Conservation (phyloP, 169 alveolate genomes). For the Plasmodium adleri region DNA sequence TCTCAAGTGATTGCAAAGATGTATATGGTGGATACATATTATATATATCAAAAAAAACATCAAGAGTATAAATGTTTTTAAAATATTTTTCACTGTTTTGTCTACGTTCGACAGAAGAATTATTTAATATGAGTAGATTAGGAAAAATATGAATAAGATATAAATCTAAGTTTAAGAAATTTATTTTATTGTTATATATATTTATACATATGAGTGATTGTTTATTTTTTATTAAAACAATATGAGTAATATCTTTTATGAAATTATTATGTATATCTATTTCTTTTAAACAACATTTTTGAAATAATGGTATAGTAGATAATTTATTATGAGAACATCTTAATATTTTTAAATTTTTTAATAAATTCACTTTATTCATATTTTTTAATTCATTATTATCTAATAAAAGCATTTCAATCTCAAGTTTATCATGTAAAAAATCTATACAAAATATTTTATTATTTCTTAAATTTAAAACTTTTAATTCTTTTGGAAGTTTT, state of each 20-base stretch:
- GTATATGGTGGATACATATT: conserved; percentile 68
- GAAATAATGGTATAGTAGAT: conserved; percentile 26
- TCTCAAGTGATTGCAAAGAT: conserved; percentile 32
- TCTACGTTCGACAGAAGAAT: conserved; percentile 20
- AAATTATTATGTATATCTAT: conserved; percentile 49
- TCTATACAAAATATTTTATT: conserved; percentile 20
- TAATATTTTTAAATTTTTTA: conserved; percentile 32
- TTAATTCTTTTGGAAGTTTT: conserved; percentile 30
- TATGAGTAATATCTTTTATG: conserved; percentile 40
- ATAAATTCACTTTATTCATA: conserved; percentile 13
- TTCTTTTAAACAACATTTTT: conserved; percentile 27
- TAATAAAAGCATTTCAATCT: conserved; percentile 25
- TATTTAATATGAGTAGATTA: conserved; percentile 44
- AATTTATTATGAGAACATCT: conserved; percentile 57
- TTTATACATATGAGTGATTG: conserved; percentile 17
- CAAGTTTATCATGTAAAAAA: conserved; percentile 16
- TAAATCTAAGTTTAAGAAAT: conserved; percentile 35
- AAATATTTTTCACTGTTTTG: conserved; percentile 22
- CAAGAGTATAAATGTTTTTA: conserved; percentile 52
- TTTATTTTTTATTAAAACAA: conserved; percentile 35
- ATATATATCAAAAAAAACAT: conserved; percentile 48
- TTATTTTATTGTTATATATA: conserved; percentile 57
- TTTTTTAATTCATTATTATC: conserved; percentile 24
- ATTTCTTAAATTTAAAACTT: conserved; percentile 32
- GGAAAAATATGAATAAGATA: conserved; percentile 47